Percentiles rank a stretch among this genome's conserved stretches.
Evolutionary conservation across 73 alveolate species (phyloP).

Genomic region (Tetrahymena elliotti): DNA sequence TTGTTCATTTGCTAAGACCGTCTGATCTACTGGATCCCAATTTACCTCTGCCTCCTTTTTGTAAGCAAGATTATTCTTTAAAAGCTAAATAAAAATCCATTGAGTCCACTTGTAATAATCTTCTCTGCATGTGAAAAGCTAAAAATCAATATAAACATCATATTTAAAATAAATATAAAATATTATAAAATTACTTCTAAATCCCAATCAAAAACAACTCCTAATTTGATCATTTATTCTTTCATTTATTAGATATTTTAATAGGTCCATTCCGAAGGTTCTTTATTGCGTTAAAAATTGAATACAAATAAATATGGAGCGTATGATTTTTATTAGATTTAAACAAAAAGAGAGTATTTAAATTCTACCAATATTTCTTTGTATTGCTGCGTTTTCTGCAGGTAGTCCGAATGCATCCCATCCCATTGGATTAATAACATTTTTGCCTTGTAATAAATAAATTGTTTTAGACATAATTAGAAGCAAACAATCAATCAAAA

Average conservation of each 20-base stretch:
- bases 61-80: conserved; percentile 56
- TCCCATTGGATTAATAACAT: conserved; percentile 73
- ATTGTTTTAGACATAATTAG: neutral
- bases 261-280: conserved; percentile 49
- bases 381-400: conserved; percentile 66
- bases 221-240: conserved; percentile 37
- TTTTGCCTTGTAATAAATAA: conserved; percentile 4
- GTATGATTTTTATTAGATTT: too few relatives aligned
- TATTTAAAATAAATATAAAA: neutral
- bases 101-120: conserved; percentile 61
- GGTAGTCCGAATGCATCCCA: conserved; percentile 78
- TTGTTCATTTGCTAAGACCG: conserved; percentile 68
- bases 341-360: too few relatives aligned
- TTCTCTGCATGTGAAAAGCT: neutral
- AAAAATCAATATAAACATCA: too few relatives aligned
- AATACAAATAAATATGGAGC: neutral
- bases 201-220: conserved; percentile 64
- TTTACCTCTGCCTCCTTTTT: conserved; percentile 56
- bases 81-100: conserved; percentile 40
- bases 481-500: neutral
- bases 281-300: neutral
- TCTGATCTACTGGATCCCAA: conserved; percentile 64
- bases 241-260: conserved; percentile 48
- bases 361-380: conserved; percentile 1
- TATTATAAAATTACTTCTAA: conserved; percentile 44